Percentiles rank a stretch among this genome's conserved stretches.
phyloP scores from a whole-genome alignment of 352 stramenopile species.

The Globisporangium polare region DNA sequence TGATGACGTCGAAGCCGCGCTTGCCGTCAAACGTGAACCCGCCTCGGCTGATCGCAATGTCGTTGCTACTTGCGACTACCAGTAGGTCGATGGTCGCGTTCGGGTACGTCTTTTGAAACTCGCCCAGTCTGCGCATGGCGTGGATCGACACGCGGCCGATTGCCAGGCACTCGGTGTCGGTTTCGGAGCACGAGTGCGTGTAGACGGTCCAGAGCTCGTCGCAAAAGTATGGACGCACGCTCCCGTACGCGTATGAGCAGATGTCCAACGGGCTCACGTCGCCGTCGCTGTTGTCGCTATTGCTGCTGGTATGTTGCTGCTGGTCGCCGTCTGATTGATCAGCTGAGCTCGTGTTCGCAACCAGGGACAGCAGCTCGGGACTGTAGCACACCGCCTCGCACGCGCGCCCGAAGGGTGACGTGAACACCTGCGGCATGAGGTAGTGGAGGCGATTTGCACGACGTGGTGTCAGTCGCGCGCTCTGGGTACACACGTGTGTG shows the following conservation, averaged over 20 bases:
- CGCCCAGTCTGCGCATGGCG: neutral
- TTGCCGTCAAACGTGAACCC: constrained; percentile 9
- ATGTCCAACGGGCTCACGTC: neutral
- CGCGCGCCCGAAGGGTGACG: neutral
- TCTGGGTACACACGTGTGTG: no score
- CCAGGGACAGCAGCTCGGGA: neutral
- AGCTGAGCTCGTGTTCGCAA: no score
- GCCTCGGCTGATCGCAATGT: constrained; percentile 1
- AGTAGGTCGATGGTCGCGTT: constrained; percentile 7
- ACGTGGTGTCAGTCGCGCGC: no score
- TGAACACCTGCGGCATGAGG: constrained; percentile 7
- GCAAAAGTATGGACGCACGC: constrained; percentile 12
- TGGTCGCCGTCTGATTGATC: neutral
- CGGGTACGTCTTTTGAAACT: neutral
- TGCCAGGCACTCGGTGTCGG: neutral
- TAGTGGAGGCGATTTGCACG: no score
- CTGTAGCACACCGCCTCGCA: constrained; percentile 8
- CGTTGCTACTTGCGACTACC: constrained; percentile 1
- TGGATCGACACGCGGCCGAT: neutral
- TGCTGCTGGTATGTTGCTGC: no score
- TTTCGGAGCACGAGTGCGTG: neutral
- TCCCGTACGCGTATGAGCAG: constrained; percentile 10
- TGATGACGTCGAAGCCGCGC: constrained; percentile 7
- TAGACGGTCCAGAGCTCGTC: constrained; percentile 11
- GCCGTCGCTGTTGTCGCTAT: no score